Evolutionary conservation across 2,329 filamentous ascomycete genomes (phyloP), one percentile per base, ranked within the genome.

Genomic region (Cryphonectria japonica): DNA sequence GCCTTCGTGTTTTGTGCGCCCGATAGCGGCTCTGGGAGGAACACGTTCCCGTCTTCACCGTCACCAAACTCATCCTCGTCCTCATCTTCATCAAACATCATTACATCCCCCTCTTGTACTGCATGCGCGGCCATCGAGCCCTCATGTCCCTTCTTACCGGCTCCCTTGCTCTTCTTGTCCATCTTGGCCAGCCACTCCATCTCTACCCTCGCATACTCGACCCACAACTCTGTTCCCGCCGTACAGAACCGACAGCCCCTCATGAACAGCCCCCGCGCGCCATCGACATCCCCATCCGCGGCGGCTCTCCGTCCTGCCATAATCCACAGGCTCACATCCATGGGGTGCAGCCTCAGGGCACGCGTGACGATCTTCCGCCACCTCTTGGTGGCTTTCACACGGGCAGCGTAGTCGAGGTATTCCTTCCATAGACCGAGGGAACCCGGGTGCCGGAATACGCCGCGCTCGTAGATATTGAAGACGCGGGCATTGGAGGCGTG

Each of bases 131-230:
- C 65, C 5, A 66, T 46, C 1, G 68, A 66, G 19, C 50, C 78
- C 34, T 81, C 80, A 2, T 80, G 79, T 11, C 79, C 80, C 69
- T 83, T 82, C 61, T 81, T 81, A 7, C 80, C 81, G 75, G 86
- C 86, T 80, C 91, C 90, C 79, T 94, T 89, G 80, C 91, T 90
- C 79, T 94, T 89, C 72, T 89, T 89, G 71, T 93, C 90, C 77
- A 98, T 89, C 82, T 93, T 94, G 67, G 88, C 89, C 69, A 98
- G 85, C 85, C 97, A 98, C 73, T 96, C 91, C 89, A 97, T 94
- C 85, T 99, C 96, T 77, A 95, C 87, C 78, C 93, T 91, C 11
- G 93, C 92, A 79, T 98, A 98, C 82, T 97, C 93, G 46, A 97
- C 79, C 94, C 95, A 99, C 67, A 99, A 80, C 26, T 85, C 84